Evolutionary conservation across 1,284 basidiomycete genomes (phyloP), one percentile per base, ranked within the genome.

Genomic region (Blastosporella zonata): DNA sequence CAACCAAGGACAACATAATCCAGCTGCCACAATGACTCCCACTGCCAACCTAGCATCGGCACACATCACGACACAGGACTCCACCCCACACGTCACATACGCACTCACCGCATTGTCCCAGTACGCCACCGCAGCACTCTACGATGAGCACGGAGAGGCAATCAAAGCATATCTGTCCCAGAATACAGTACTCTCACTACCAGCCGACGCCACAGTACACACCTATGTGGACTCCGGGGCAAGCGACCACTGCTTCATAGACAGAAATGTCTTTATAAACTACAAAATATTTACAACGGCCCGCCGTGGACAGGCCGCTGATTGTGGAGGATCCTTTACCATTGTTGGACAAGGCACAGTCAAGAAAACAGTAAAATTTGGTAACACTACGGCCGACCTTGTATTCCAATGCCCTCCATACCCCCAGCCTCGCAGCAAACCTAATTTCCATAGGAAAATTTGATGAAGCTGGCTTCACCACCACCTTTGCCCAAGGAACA

Each of bases 161-260:
- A 10, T 27, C 25, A 10, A 27, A 6, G 25, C 5, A 6, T 27
- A 27, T 27, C 10, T 27, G 6, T 27, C 25, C 25, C 6, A 5
- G 25, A 27, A 6, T 31, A 9, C 12, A 13, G 3, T 12, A 6
- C 12, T 9, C 29, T 3, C 12, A 13, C 29, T 31, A 27, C n/a
- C 18, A 10, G 9, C 2, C 9, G 13, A 8, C 15, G 6, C 39
- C 15, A 6, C 29, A 31, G 13, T 44, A 10, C 39, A 12, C 13
- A 59, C 57, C 0, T 59, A 47, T 25, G 54, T 51, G 6, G 61
- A 65, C 27, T 63, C 61, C 0, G 60, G 55, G 0, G 57, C 62
- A 0, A 62, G 49, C 13, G 53, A 64, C 22, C 55, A 59, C 33
- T 65, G 59, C 39, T 63, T 65, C 35, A 45, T 55, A 1, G 28